phyloP scores from a whole-genome alignment of 306 rosid genomes.

The Cucumis hystrix region DNA sequence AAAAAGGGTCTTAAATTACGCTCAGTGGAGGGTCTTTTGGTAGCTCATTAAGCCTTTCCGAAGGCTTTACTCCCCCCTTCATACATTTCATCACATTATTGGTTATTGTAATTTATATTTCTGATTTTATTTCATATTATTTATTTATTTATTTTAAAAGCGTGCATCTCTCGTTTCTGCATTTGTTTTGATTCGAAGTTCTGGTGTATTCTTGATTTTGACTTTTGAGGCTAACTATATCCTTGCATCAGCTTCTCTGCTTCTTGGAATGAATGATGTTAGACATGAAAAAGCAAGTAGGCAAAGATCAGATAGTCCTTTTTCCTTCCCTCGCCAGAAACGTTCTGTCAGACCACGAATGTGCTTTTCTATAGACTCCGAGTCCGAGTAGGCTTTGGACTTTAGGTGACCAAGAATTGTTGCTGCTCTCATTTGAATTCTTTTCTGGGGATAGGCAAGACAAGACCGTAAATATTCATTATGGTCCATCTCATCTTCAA shows the following conservation, averaged over 20 bases:
- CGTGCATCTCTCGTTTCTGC: not conserved
- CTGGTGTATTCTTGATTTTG: not conserved
- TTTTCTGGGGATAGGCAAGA: slow-evolving; percentile 9
- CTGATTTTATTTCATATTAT: not conserved
- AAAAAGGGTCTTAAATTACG: not conserved
- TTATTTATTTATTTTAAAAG: not conserved
- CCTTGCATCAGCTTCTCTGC: slow-evolving; percentile 66
- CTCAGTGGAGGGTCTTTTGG: not conserved
- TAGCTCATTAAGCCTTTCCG: not conserved
- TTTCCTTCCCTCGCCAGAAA: slow-evolving; percentile 96
- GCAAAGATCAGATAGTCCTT: slow-evolving; percentile 73
- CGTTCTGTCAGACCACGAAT: slow-evolving; percentile 76
- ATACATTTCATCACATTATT: not conserved
- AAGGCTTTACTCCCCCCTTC: not conserved
- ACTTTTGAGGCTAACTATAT: slow-evolving; percentile 18
- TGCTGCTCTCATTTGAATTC: slow-evolving; percentile 1
- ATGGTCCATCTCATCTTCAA: slow-evolving; percentile 10
- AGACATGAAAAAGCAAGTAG: slow-evolving; percentile 54
- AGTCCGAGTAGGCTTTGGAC: slow-evolving; percentile 52
- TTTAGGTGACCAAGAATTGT: slow-evolving; percentile 7
- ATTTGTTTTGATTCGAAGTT: not conserved
- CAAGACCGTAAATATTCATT: slow-evolving; percentile 4
- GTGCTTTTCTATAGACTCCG: slow-evolving; percentile 69
- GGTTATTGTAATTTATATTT: not conserved
- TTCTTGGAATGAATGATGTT: slow-evolving; percentile 64